Base-by-base conservation (phyloP, 78 protist genomes). In the Dictyostelium firmibasis region DNA sequence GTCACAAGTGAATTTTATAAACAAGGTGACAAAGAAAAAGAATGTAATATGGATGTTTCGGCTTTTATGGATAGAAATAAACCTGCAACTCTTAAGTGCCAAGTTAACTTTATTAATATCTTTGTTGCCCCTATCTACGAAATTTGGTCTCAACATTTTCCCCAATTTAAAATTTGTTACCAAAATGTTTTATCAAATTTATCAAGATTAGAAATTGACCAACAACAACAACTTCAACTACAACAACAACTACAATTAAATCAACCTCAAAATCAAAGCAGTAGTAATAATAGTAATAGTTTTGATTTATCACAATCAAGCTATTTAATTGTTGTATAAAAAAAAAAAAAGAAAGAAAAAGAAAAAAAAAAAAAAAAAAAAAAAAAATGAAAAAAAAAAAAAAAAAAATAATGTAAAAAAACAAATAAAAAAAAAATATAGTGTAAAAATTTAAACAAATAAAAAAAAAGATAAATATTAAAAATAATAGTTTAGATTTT, bases 21-120 rank as follows among this genome's bases (percentile, higher is more conserved):
- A 36, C 96, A 94, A 83, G 98, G 98, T 13, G 98, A 97, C 60
- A 31, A 89, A 31, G 98, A 97, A 41, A 81, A 64, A 36, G 14
- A 69, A 47, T 23, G 29, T n/a, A 74, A 91, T n/a, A 47, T 96
- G 57, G 89, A 95, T 33, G 38, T 96, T 43, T 95, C 97, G 20
- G 81, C 98, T 13, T 97, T 97, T 64, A 92, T 81, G 96, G 96
- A 97, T 83, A 36, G 98, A 53, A 18, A 53, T 25, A 91, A 53
- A n/a, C 96, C 97, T 16, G 85, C 82, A 4, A 47, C 86, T 27
- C 47, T 96, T 10, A 96, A 95, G 93, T 95, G 97, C 81, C 98
- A 97, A 86, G 27, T 93, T 33, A 47, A 81, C 23, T 94, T 97
- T 93, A 94, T 95, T n/a, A 69, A 96, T 33, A 86, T 82, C 23